Base-by-base conservation (phyloP, 2,329 filamentous ascomycete genomes). In the Eutypa lata region DNA sequence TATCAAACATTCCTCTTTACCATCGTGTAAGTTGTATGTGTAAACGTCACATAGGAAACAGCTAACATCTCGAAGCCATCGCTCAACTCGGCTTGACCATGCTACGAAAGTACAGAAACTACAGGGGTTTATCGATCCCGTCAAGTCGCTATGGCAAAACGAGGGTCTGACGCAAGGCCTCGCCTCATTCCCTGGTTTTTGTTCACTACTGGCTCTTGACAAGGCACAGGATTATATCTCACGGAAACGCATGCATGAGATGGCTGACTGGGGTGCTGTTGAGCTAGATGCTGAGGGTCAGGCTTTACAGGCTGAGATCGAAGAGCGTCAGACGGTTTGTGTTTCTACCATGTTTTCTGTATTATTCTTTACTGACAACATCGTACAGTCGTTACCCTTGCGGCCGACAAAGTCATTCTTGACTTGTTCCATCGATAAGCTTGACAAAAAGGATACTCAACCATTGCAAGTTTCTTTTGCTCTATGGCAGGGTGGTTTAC, bases 1-100 rank as follows among this genome's bases (percentile, higher is more conserved):
- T 92, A 95, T 64, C 89, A 86, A 61, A 93, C 91, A 10, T 93
- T 97, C 57, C 78, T 97, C 1, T 95, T 99, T 68, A 94, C 96
- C 54, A 94, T 99, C 57, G 87, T 94, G 83, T 88, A 74, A 66
- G 78, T 68, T 21, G 37, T 28, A 10, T 33, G 8, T 40, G 14
- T 37, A 6, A 40, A 10, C 16, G 16, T 35, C 18, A 13, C 11
- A 16, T 8, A 28, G n/a, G 13, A 18, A 47, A 6, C 54, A 24
- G 19, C 58, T 61, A 44, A 56, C 56, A 61, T 51, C 16, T 2
- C 1, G 42, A 51, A 89, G 88, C 62, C 93, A 97, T 70, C 90
- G 94, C 54, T 86, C 91, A 35, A 86, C 80, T 21, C 86, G 84
- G 43, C 79, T 97, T 33, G 87, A 95, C 59, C 79, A 81, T 18